These are phyloP conservation scores for Amphibolis antarctica DNA, from an alignment of 106 monocot genomes.

Conservation along the genomic window DNA sequence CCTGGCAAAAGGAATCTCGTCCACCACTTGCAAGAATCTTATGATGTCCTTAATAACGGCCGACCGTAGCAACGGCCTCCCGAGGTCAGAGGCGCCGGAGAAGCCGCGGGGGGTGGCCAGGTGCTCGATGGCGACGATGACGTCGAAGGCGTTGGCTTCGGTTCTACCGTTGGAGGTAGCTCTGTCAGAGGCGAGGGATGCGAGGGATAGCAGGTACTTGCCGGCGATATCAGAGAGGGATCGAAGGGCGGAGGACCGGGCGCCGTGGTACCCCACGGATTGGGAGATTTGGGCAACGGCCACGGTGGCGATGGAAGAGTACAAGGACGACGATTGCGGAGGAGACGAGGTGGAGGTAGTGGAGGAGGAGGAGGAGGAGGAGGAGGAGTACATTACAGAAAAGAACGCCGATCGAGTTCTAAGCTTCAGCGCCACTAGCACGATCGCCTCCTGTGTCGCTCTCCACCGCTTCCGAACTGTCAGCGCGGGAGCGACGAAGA, in stretches of 20 bases:
- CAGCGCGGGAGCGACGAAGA: too few species aligned
- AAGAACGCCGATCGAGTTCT: too few species aligned
- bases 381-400: too few species aligned
- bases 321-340: slow-evolving; percentile 3
- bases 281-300: slow-evolving; percentile 50
- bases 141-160: slow-evolving; percentile 40
- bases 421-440: too few species aligned
- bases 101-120: slow-evolving; percentile 21
- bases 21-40: slow-evolving; percentile 22
- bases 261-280: slow-evolving; percentile 28
- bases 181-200: slow-evolving; percentile 18
- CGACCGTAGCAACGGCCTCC: slow-evolving; percentile 25
- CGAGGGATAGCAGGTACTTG: slow-evolving; percentile 30
- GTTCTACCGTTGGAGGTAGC: slow-evolving; percentile 39
- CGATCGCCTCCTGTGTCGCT: too few species aligned
- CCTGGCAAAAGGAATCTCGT: slow-evolving; percentile 47
- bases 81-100: slow-evolving; percentile 26
- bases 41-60: slow-evolving; percentile 19
- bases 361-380: not conserved
- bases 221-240: slow-evolving; percentile 35
- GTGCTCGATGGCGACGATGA: slow-evolving; percentile 34
- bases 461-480: too few species aligned
- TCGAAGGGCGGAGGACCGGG: slow-evolving; percentile 32
- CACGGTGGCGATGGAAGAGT: slow-evolving; percentile 22
- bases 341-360: not conserved